These are phyloP conservation scores for Dioscorea cayenensis DNA, from an alignment of 116 monocot species.

Conservation along the genomic window DNA sequence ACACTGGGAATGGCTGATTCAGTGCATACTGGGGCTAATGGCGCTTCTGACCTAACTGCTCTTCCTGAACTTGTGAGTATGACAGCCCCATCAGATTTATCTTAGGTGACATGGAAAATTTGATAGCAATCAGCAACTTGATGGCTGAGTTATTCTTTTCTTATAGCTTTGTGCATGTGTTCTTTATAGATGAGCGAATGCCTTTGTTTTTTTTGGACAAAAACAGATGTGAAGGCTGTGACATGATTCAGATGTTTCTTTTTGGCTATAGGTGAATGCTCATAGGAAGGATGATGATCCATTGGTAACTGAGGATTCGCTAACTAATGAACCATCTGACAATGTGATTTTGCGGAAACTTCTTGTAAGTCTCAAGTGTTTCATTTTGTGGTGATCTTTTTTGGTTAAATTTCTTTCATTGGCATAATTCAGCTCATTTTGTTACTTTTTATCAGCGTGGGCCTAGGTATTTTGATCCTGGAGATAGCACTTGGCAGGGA, in stretches of 20 bases:
- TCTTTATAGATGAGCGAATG: too few relatives aligned
- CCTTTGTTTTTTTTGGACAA: too few relatives aligned
- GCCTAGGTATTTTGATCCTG: slow-evolving; percentile 84
- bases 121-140: too few relatives aligned
- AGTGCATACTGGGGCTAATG: slow-evolving; percentile 21
- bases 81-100: too few relatives aligned
- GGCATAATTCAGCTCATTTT: background rate
- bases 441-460: slow-evolving; percentile 44
- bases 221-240: too few relatives aligned
- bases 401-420: background rate
- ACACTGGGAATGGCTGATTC: slow-evolving; percentile 27
- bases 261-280: background rate
- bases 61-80: slow-evolving; percentile 56
- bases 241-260: background rate
- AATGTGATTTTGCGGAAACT: slow-evolving; percentile 74
- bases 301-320: background rate
- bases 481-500: slow-evolving; percentile 12
- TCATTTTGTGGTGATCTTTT: background rate
- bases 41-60: slow-evolving; percentile 14
- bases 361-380: slow-evolving; percentile 49
- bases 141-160: too few relatives aligned
- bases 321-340: slow-evolving; percentile 16
- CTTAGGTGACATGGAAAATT: too few relatives aligned
- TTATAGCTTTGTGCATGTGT: too few relatives aligned
- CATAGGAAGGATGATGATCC: background rate